Base-by-base conservation (phyloP, 2,329 filamentous ascomycete species). In the Fusarium illudens region DNA sequence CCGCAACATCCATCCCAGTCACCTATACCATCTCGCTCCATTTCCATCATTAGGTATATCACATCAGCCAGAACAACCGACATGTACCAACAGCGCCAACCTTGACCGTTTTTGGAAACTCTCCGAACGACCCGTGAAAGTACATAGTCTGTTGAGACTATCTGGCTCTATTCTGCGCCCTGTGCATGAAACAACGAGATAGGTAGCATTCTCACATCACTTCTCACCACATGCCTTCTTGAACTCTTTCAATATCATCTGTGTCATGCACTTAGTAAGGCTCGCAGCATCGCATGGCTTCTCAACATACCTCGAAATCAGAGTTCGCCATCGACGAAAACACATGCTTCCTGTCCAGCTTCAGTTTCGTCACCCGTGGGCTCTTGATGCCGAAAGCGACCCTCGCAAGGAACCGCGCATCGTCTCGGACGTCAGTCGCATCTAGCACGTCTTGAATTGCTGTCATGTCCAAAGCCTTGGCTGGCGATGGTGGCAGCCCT, bases 301-400 rank as follows among this genome's bases (percentile, higher is more conserved):
- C 12, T 12, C 27, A 32, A 65, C 73, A 42, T 53, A 86, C 82
- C 69, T 79, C 76, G 46, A 88, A 89, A 30, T 84, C 80, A 57
- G 87, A 84, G 59, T 87, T 81, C 25, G 80, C 82, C 78, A 89
- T 80, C 4, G 83, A 86, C 46, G 82, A 83, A 71, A 88, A 89
- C 0, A 84, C 79, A 0, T 62, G 32, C 8, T 73, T 73, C 52
- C 77, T 83, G 12, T 81, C 78, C 30, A 89, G 67, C 71, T 83
- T 86, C 54, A 87, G 72, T 34, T 78, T 74, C 6, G 76, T 80
- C 1, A 87, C 80, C 1, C 87, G 77, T 0, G 88, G 88, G 67
- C 86, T 90, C 44, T 79, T 80, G 71, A 90, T 89, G 0, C 88
- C 88, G 72, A 89, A 90, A 0, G 87, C 88, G 4, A 90, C 77